These are phyloP conservation scores for Apiospora aurea DNA, from an alignment of 2,329 filamentous ascomycete species.

Conservation along the genomic window DNA sequence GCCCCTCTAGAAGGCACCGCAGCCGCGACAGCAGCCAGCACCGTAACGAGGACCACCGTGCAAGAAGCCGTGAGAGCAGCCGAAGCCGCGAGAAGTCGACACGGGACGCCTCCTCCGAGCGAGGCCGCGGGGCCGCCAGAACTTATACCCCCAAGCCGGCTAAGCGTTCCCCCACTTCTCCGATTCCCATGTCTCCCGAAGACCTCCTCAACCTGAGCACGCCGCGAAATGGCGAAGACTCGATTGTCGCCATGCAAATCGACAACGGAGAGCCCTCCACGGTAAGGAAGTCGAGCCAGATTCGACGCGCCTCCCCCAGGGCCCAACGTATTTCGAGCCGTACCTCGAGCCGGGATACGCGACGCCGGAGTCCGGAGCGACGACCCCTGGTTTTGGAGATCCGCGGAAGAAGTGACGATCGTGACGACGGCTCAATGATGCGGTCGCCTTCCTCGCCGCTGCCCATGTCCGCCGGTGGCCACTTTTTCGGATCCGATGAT, in stretches of 20 bases:
- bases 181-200: conserved; percentile 92
- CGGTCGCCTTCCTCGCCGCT: conserved; percentile 83
- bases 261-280: conserved; percentile 50
- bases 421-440: conserved; percentile 63
- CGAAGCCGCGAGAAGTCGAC: conserved; percentile 57
- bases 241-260: conserved; percentile 37
- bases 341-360: conserved; percentile 55
- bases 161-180: conserved; percentile 90
- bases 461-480: conserved; percentile 71
- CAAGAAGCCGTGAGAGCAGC: conserved; percentile 53
- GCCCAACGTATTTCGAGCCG: conserved; percentile 50
- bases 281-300: conserved; percentile 50
- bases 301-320: conserved; percentile 40
- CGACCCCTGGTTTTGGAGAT: conserved; percentile 53
- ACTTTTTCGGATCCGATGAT: conserved; percentile 67
- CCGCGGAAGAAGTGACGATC: conserved; percentile 69
- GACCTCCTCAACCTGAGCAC: conserved; percentile 73
- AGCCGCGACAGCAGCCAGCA: conserved; percentile 63
- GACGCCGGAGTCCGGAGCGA: conserved; percentile 55
- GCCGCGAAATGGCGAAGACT: conserved; percentile 43
- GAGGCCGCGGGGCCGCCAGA: conserved; percentile 70
- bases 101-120: conserved; percentile 72
- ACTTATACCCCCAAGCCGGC: conserved; percentile 72
- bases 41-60: conserved; percentile 48
- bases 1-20: conserved; percentile 62